These are phyloP conservation scores for Achaetomiella virescens DNA, from an alignment of 495 filamentous ascomycete genomes.

Conservation along the genomic window DNA sequence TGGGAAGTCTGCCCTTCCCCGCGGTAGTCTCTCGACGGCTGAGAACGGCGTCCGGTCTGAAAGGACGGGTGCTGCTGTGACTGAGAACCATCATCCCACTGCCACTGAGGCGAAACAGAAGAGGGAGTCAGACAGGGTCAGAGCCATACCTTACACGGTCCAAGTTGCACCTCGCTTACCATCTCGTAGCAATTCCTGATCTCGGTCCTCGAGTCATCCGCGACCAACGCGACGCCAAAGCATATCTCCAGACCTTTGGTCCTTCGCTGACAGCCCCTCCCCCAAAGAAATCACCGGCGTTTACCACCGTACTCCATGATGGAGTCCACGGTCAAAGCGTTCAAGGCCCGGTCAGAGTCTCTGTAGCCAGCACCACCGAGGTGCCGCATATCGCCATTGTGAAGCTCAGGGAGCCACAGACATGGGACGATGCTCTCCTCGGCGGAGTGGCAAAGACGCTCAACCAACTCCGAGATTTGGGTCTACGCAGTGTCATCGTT, in stretches of 20 bases:
- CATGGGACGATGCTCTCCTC: conserved; percentile 58
- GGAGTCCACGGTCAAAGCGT: conserved; percentile 32
- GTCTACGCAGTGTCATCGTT: conserved; percentile 74
- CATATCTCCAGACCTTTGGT: conserved; percentile 76
- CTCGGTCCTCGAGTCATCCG: conserved; percentile 72
- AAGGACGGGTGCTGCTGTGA: neutral
- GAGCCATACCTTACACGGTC: neutral
- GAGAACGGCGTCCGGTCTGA: conserved; percentile 11
- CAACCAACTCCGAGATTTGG: conserved; percentile 72
- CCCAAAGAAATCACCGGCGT: conserved; percentile 11
- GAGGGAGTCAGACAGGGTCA: conserved; percentile 38
- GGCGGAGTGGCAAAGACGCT: conserved; percentile 76
- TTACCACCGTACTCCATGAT: conserved; percentile 26
- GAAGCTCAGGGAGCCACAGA: conserved; percentile 69
- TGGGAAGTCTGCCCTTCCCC: neutral
- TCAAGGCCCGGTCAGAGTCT: conserved; percentile 25
- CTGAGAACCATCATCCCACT: conserved; percentile 27
- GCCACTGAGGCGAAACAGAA: conserved; percentile 39
- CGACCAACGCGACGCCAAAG: conserved; percentile 87
- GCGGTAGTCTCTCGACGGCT: conserved; percentile 11
- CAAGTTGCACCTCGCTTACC: conserved; percentile 8
- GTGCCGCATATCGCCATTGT: conserved; percentile 78
- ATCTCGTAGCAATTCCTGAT: conserved; percentile 68
- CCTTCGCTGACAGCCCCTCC: conserved; percentile 18
- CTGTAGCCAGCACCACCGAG: conserved; percentile 32